Base-by-base conservation (phyloP, 148 eudicot genomes). In the Heliamphora exappendiculata region DNA sequence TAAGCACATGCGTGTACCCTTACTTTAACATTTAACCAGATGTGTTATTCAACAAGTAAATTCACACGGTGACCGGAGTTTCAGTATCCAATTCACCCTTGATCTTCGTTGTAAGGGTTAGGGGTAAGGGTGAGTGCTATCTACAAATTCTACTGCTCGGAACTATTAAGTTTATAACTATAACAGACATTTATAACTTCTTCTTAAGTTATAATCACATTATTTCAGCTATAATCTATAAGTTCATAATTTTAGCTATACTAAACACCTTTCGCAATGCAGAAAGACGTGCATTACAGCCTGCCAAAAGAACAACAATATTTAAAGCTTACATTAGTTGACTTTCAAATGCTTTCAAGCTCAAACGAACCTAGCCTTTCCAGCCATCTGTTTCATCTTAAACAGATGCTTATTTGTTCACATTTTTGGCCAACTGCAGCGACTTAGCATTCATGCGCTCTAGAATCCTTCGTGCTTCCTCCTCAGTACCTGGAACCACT, bases 401-500 rank as follows among this genome's bases (percentile, higher is more conserved):
- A 41, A 17, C 51, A 20, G 1, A 29, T 5, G 49, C 60, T 76
- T 67, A 75, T 12, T 76, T 84, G 37, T 67, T 84, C n/a, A 65
- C 73, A 72, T 75, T 49, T 63, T 81, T 75, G 55, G 34, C 60
- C 60, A 81, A 71, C 41, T 81, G 81, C 81, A 89, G 41, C 9
- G 87, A 83, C 82, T 91, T 82, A 17, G 94, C 90, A 79, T 91
- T 97, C 86, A 81, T 87, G 42, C 94, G 91, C 76, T 88, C 94
- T 47, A 91, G 57, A 67, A 89, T 86, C 55, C 73, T 81, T 4
- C 89, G 88, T 28, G 97, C 98, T 85, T 93, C 97, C 77, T 91
- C 97, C 81, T 91, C 98, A 29, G 96, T 91, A 39, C 89, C 91
- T 3, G 97, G 96, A 76, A 93, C 94, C 29, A 91, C 98, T 77